A percentile compares a stretch with the other conserved stretches of the same genome.
Conservation (phyloP, 2,329 filamentous ascomycete species). For the Calonectria crousiana region DNA sequence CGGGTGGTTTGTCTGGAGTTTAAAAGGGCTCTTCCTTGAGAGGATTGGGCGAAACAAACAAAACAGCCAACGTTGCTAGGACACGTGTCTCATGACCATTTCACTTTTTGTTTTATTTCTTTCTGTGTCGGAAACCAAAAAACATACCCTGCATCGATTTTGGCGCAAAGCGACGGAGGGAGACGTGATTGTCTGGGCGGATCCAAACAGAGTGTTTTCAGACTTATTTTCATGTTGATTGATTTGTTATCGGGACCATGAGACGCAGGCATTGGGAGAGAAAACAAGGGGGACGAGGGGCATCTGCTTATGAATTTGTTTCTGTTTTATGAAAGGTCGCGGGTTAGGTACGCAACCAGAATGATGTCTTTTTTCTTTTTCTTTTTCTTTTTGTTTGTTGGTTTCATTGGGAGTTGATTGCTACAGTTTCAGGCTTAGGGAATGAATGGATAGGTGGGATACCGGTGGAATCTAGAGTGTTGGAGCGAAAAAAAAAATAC, state of each 20-base stretch:
- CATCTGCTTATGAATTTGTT: background rate
- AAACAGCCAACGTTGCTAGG: conserved; percentile 30
- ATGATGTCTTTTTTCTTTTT: conserved; percentile 36
- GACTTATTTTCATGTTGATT: background rate
- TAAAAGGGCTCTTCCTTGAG: conserved; percentile 21
- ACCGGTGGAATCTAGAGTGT: conserved; percentile 38
- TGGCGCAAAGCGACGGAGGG: conserved; percentile 39
- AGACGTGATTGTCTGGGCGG: conserved; percentile 22
- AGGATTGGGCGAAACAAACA: conserved; percentile 22
- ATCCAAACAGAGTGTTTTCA: conserved; percentile 34
- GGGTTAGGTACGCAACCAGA: conserved; percentile 32
- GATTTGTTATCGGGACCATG: conserved; percentile 1
- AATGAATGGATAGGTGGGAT: conserved; percentile 26
- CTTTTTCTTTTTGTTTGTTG: conserved; percentile 18
- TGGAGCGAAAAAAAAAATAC: conserved; percentile 49
- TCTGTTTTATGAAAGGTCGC: conserved; percentile 7
- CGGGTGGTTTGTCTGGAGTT: conserved; percentile 34
- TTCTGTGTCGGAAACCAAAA: conserved; percentile 23
- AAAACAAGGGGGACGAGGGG: conserved; percentile 12
- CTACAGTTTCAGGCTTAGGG: conserved; percentile 24
- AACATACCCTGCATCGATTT: conserved; percentile 47
- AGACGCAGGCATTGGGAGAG: background rate
- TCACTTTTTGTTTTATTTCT: conserved; percentile 27
- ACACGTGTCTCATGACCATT: conserved; percentile 35
- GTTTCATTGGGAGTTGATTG: conserved; percentile 12